These are phyloP conservation scores for Diaporthe nobilis DNA, from an alignment of 2,329 filamentous ascomycete species.

Conservation along the genomic window DNA sequence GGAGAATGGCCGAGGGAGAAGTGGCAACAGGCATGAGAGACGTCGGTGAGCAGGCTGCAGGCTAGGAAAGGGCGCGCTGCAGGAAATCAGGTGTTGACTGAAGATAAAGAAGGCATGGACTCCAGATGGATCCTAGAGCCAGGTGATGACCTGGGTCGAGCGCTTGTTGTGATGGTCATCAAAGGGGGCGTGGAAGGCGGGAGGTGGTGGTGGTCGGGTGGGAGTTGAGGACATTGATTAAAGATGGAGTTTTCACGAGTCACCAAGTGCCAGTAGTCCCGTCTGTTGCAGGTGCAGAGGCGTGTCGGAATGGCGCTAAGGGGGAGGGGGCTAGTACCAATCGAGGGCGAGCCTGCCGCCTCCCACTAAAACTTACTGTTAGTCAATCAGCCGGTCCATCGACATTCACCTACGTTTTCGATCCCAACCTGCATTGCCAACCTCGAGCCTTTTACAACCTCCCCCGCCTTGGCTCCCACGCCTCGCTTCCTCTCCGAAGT, in stretches of 20 bases:
- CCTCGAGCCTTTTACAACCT: neutral
- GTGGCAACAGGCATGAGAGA: slow-evolving; percentile 88
- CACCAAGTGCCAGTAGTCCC: slow-evolving; percentile 37
- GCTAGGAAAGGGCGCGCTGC: slow-evolving; percentile 64
- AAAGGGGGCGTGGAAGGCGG: slow-evolving; percentile 47
- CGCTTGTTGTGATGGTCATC: slow-evolving; percentile 52
- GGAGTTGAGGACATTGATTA: slow-evolving; percentile 48
- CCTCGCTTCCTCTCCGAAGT: neutral
- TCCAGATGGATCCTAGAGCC: slow-evolving; percentile 47
- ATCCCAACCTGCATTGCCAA: slow-evolving; percentile 13
- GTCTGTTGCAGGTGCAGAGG: slow-evolving; percentile 21
- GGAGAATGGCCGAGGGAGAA: slow-evolving; percentile 76
- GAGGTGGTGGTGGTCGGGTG: slow-evolving; percentile 29
- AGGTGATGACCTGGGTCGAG: slow-evolving; percentile 52
- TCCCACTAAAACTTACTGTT: slow-evolving; percentile 20
- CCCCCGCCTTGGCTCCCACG: slow-evolving; percentile 1
- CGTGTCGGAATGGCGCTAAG: slow-evolving; percentile 30
- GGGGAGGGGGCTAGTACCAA: slow-evolving; percentile 36
- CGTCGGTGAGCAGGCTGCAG: slow-evolving; percentile 66
- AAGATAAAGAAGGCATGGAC: slow-evolving; percentile 37
- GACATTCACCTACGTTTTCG: neutral
- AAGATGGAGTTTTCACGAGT: slow-evolving; percentile 42
- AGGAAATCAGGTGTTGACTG: slow-evolving; percentile 35
- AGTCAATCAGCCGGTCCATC: neutral
- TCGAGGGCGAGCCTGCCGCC: slow-evolving; percentile 24